A percentile compares a stretch with the other conserved stretches of the same genome.
phyloP scores from a whole-genome alignment of 148 eudicot species.

The Simmondsia chinensis region DNA sequence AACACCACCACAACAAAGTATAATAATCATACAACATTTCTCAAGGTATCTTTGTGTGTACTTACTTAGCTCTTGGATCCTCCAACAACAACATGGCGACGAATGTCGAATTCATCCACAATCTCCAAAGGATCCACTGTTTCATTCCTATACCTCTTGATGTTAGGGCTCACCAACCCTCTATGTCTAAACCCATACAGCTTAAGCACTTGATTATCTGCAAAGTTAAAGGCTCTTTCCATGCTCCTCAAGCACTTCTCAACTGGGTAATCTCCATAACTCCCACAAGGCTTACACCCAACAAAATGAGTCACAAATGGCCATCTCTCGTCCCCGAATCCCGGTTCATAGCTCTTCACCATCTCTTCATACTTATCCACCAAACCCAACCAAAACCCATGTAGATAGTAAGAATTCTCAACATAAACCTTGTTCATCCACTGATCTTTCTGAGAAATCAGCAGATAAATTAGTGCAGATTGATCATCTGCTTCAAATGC shows the following conservation, averaged over 20 bases:
- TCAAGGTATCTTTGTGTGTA: no score
- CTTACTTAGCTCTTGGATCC: constrained; percentile 22
- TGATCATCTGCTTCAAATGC: constrained; percentile 75
- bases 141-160: constrained; percentile 44
- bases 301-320: constrained; percentile 79
- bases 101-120: constrained; percentile 43
- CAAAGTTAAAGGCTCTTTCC: constrained; percentile 74
- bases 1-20: no score
- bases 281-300: constrained; percentile 77
- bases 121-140: constrained; percentile 35
- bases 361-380: constrained; percentile 59
- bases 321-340: constrained; percentile 59
- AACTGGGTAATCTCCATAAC: constrained; percentile 59
- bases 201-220: constrained; percentile 72
- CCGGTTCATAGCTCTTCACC: constrained; percentile 42
- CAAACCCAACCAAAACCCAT: constrained; percentile 62
- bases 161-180: constrained; percentile 51
- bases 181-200: constrained; percentile 66
- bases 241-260: constrained; percentile 55
- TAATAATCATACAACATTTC: no score
- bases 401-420: constrained; percentile 57
- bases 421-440: constrained; percentile 53
- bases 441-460: constrained; percentile 29
- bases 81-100: constrained; percentile 19
- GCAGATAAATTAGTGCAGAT: constrained; percentile 62